These are phyloP conservation scores for Aureobasidium sp. DNA, from an alignment of 2,329 filamentous ascomycete species.

Conservation along the genomic window DNA sequence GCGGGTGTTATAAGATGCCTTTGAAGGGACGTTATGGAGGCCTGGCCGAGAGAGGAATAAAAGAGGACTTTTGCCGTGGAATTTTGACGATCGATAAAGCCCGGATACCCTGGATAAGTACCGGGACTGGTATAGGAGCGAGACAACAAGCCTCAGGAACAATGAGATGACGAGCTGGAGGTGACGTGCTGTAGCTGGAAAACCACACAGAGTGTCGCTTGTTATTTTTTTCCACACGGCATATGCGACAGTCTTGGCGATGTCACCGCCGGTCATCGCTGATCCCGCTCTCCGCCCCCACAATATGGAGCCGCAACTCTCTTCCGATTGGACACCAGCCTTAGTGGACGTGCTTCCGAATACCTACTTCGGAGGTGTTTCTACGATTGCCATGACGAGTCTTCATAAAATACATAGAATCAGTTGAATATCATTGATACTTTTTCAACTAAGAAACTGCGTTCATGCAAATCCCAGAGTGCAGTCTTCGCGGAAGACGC, in stretches of 20 bases:
- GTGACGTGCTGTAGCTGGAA: neutral
- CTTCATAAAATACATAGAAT: neutral
- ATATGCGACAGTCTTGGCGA: constrained; percentile 7
- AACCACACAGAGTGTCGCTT: neutral
- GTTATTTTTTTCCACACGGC: constrained; percentile 10
- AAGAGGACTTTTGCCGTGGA: constrained; percentile 76
- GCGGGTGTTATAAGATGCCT: constrained; percentile 52
- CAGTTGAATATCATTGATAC: neutral
- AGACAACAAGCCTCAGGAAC: constrained; percentile 5
- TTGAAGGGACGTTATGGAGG: constrained; percentile 79
- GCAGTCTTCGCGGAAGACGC: constrained; percentile 63
- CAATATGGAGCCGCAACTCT: neutral
- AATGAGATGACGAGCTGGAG: neutral
- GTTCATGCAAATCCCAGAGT: constrained; percentile 47
- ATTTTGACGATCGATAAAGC: constrained; percentile 70
- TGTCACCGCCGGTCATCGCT: constrained; percentile 3
- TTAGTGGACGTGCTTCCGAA: neutral
- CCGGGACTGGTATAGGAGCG: constrained; percentile 69
- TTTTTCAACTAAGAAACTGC: neutral
- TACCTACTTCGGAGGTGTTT: neutral
- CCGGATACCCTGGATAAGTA: constrained; percentile 80
- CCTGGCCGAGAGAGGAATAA: constrained; percentile 73
- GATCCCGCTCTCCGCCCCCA: neutral
- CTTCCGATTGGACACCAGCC: neutral
- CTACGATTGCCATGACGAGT: neutral